Conservation (phyloP, 768 basidiomycete species). For the Kondoa malvinella region DNA sequence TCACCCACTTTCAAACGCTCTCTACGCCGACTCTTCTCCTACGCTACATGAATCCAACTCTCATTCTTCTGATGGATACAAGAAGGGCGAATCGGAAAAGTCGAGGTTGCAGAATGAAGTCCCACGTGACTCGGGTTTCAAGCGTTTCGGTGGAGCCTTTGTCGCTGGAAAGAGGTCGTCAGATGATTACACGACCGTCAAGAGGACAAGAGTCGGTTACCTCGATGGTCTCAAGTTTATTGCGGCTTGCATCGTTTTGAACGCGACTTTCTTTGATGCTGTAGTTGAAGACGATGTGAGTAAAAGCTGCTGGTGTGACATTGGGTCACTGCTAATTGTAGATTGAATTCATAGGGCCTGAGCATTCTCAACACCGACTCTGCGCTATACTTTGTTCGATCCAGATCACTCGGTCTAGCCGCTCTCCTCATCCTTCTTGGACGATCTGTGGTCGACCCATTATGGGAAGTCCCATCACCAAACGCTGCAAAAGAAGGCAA, state of each 20-base stretch:
- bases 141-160: slow-evolving; percentile 21
- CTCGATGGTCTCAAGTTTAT: slow-evolving; percentile 24
- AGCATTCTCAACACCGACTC: not conserved
- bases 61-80: not conserved
- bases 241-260: slow-evolving; percentile 24
- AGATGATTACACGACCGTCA: slow-evolving; percentile 20
- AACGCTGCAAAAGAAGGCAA: not conserved
- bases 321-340: slow-evolving; percentile 23
- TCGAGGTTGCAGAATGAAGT: slow-evolving; percentile 22
- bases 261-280: slow-evolving; percentile 28
- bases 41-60: slow-evolving; percentile 24
- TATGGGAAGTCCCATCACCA: slow-evolving; percentile 26
- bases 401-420: slow-evolving; percentile 21
- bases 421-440: slow-evolving; percentile 28
- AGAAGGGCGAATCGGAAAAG: slow-evolving; percentile 8
- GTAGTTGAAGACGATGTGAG: slow-evolving; percentile 20
- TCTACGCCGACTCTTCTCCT: slow-evolving; percentile 25
- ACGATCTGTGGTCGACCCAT: slow-evolving; percentile 26
- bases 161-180: slow-evolving; percentile 13
- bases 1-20: slow-evolving; percentile 27
- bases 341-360: not conserved
- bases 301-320: not conserved
- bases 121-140: slow-evolving; percentile 16
- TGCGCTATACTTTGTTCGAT: not conserved
- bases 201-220: slow-evolving; percentile 27